Percentiles rank a stretch among this genome's conserved stretches.
phyloP scores from a whole-genome alignment of 2,329 filamentous ascomycete genomes.

The Aspergillus costaricaensis region DNA sequence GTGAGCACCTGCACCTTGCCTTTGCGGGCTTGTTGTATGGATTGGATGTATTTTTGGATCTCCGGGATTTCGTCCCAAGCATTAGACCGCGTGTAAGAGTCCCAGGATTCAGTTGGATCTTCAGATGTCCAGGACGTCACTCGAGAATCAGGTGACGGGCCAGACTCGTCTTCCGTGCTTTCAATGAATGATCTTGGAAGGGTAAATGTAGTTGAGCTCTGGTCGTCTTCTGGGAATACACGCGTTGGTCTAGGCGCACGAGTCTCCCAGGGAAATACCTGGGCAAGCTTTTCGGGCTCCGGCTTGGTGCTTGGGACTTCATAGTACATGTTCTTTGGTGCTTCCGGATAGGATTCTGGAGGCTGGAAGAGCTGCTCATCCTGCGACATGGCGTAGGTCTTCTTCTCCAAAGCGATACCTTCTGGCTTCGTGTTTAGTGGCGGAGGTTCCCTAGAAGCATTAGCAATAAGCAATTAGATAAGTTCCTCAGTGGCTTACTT shows the following conservation, averaged over 20 bases:
- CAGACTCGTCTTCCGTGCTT: constrained; percentile 17
- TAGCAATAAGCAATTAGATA: constrained; percentile 18
- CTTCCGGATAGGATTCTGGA: constrained; percentile 75
- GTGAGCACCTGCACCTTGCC: constrained; percentile 48
- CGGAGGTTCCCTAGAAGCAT: constrained; percentile 57
- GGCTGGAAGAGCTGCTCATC: constrained; percentile 75
- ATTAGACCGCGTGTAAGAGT: constrained; percentile 73
- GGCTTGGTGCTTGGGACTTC: constrained; percentile 66
- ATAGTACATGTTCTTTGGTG: constrained; percentile 87
- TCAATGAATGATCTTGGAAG: constrained; percentile 8
- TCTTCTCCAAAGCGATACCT: constrained; percentile 76
- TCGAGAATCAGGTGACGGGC: constrained; percentile 16
- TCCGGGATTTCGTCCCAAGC: constrained; percentile 91
- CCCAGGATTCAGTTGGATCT: constrained; percentile 63
- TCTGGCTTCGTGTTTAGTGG: constrained; percentile 74
- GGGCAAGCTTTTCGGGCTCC: constrained; percentile 60
- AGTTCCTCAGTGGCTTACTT: constrained; percentile 46
- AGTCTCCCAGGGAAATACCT: constrained; percentile 90
- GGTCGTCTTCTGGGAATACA: constrained; percentile 45
- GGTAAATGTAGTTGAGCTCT: constrained; percentile 5
- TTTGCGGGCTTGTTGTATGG: constrained; percentile 66
- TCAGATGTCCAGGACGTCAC: constrained; percentile 17
- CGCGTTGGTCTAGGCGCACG: constrained; percentile 62
- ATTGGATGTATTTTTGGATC: constrained; percentile 84
- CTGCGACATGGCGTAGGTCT: constrained; percentile 80